Evolutionary conservation across 192 early-diverging fungal genomes (phyloP), one percentile per base, ranked within the genome.

Genomic region (Podila horticola): DNA sequence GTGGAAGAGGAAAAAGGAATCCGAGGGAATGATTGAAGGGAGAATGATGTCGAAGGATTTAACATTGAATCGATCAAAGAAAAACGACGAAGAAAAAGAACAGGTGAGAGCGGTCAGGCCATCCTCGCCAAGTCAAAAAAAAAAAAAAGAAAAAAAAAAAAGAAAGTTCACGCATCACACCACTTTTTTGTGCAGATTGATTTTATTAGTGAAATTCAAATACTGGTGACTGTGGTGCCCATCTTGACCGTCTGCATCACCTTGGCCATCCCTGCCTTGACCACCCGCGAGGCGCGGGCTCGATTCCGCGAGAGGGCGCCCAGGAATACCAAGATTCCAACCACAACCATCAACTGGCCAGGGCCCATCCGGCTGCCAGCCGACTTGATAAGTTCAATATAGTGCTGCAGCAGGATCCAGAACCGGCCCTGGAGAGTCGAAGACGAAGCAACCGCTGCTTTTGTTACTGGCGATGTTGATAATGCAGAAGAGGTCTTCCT

Each of bases 211-310:
- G 3, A n/a, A 1, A 30, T 61, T 58, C 26, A 74, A 29, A 74
- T 74, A 58, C 75, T 71, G 4, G 75, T 79, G 3, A 79, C 69
- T 0, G 75, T 79, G 7, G 75, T 79, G 7, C 75, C 75, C 75
- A 79, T 79, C 45, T 71, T 79, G 38, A 79, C 26, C 2, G 75
- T 79, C n/a, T 79, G 64, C 69, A 71, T 71, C 64, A 79, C 62
- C 33, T 79, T 79, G 38, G 55, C 45, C 58, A 66, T 67, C 33
- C 62, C 75, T 17, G 69, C 57, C 49, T 66, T 71, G 5, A 71
- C 20, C 19, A 71, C 70, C 33, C 29, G 38, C 29, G 69, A 79
- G 33, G 64, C 75, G 41, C 24, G 58, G 12, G 64, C 33, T 48
- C 75, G 55, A 58, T 79, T 79, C 33, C 75, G 34, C 15, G 75